phyloP scores from a whole-genome alignment of 345 rosid genomes.

The Chamaenerion angustifolium region DNA sequence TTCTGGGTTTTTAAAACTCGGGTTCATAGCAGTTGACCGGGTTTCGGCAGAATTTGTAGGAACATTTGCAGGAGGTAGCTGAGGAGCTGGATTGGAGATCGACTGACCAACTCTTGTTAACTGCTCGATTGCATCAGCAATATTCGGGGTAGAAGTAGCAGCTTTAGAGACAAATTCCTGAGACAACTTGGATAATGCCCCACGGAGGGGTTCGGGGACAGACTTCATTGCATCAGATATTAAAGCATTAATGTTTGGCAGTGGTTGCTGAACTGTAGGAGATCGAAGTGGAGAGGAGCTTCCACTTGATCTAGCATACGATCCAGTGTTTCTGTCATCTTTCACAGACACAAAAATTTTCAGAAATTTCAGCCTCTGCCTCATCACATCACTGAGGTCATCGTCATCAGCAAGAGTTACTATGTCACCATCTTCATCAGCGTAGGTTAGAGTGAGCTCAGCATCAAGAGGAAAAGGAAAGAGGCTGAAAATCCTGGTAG shows the following conservation, averaged over 20 bases:
- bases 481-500: constrained; percentile 46
- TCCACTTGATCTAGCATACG: constrained; percentile 33
- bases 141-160: constrained; percentile 23
- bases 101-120: constrained; percentile 32
- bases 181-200: constrained; percentile 35
- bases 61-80: constrained; percentile 10
- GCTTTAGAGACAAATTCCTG: constrained; percentile 47
- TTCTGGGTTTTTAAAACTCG: constrained; percentile 7
- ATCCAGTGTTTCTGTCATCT: constrained; percentile 15
- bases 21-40: constrained; percentile 11
- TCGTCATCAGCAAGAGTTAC: constrained; percentile 65
- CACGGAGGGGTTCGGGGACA: constrained; percentile 49
- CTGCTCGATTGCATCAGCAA: constrained; percentile 23
- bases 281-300: constrained; percentile 43
- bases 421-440: constrained; percentile 84
- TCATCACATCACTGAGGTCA: constrained; percentile 60
- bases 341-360: constrained; percentile 39
- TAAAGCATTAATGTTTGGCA: constrained; percentile 23
- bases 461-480: constrained; percentile 43
- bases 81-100: constrained; percentile 6
- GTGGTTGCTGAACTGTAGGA: constrained; percentile 20
- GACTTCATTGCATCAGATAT: constrained; percentile 43
- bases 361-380: constrained; percentile 60
- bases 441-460: constrained; percentile 47
- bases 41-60: constrained; percentile 12